Evolutionary conservation across 108 stramenopile genomes (phyloP).

Genomic region (Craspedostauros australis): DNA sequence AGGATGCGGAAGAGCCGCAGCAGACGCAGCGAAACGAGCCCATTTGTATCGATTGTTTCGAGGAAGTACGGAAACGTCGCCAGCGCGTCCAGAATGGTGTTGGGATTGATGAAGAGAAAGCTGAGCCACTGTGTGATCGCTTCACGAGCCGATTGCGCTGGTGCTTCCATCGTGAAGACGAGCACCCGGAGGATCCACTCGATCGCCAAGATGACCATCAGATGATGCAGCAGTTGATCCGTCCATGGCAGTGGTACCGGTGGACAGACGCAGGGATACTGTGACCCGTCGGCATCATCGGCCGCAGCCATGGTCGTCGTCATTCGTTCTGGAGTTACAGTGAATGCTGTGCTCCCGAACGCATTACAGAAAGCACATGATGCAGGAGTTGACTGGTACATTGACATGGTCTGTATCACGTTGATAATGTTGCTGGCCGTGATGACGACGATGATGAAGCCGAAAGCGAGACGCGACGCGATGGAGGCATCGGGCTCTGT

Average conservation of each 20-base stretch:
- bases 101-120: conserved; percentile 22
- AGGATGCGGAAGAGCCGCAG: conserved; percentile 57
- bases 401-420: conserved; percentile 58
- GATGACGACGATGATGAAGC: conserved; percentile 45
- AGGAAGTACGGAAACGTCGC: conserved; percentile 61
- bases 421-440: conserved; percentile 40
- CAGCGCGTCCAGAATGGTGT: conserved; percentile 41
- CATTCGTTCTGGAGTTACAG: conserved; percentile 1
- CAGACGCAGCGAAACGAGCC: conserved; percentile 43
- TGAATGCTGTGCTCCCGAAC: background rate
- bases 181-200: conserved; percentile 57
- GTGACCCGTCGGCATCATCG: background rate
- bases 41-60: conserved; percentile 28
- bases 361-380: conserved; percentile 46
- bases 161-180: conserved; percentile 23
- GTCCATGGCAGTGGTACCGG: conserved; percentile 31
- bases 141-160: conserved; percentile 4
- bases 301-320: conserved; percentile 9
- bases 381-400: conserved; percentile 40
- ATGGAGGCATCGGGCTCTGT: conserved; percentile 57
- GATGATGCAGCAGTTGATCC: conserved; percentile 9
- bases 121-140: conserved; percentile 15
- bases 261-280: conserved; percentile 44
- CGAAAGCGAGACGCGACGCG: conserved; percentile 36
- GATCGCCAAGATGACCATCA: conserved; percentile 49